Conservation (phyloP, 192 early-diverging fungal species). For the Powellomyces hirtus region DNA sequence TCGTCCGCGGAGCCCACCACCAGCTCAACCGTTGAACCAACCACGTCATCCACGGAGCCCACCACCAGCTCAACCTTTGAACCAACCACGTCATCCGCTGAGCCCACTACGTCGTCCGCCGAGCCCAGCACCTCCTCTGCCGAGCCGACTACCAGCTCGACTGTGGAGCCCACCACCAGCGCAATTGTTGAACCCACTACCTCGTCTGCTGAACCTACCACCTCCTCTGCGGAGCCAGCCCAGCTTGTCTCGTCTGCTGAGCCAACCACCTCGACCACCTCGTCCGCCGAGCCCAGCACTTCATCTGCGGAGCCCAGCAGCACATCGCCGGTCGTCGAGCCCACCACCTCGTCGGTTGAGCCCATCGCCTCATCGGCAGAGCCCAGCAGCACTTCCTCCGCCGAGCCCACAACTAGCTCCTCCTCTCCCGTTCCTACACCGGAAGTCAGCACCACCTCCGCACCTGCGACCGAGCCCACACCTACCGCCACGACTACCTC, state of each 20-base stretch:
- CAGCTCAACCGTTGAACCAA: not conserved
- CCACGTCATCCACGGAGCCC: not conserved
- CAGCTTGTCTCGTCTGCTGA: not conserved
- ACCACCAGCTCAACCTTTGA: not conserved
- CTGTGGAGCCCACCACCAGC: not conserved
- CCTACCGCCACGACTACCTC: not conserved
- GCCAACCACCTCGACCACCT: not conserved
- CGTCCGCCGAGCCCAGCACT: not conserved
- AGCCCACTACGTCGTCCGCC: not conserved
- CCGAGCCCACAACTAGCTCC: not conserved
- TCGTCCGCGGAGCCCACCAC: not conserved
- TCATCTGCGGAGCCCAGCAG: not conserved
- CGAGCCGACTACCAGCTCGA: not conserved
- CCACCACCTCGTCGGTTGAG: not conserved
- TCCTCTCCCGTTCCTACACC: not conserved
- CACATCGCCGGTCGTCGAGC: not conserved
- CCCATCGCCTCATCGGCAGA: not conserved
- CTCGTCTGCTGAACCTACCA: not conserved
- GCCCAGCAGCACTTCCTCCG: not conserved
- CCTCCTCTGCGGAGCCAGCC: not conserved
- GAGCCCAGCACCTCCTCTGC: not conserved
- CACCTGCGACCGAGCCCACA: not conserved
- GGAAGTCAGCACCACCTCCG: constrained; percentile 12
- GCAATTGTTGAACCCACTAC: not conserved
- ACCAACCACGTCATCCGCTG: not conserved